Conservation (phyloP, 192 early-diverging fungal genomes). For the Podila clonocystis region DNA sequence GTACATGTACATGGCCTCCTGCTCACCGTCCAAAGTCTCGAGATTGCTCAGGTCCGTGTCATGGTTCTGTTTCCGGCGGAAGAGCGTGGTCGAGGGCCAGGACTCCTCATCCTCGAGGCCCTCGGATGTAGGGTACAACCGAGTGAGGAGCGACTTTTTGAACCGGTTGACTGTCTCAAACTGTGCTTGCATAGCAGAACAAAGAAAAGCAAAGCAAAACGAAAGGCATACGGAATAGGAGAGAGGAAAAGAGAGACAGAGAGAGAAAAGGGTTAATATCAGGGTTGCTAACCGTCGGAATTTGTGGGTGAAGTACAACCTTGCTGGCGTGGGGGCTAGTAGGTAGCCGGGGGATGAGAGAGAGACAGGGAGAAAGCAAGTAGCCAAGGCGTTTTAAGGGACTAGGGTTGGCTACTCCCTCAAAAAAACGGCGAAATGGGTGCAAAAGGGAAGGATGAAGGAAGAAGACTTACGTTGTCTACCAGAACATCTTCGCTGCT, state of each 20-base stretch:
- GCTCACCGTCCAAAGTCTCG: slow-evolving; percentile 39
- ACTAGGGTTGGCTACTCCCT: no score
- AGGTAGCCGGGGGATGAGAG: background rate
- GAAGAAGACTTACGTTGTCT: slow-evolving; percentile 25
- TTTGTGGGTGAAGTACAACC: background rate
- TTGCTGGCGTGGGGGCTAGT: background rate
- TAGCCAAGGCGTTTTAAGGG: background rate
- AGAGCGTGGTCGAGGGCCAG: slow-evolving; percentile 33
- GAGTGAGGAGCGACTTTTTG: slow-evolving; percentile 38
- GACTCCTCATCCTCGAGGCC: slow-evolving; percentile 18
- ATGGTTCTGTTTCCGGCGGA: slow-evolving; percentile 3
- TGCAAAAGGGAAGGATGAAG: background rate
- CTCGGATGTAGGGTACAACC: slow-evolving; percentile 20
- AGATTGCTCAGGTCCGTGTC: slow-evolving; percentile 6
- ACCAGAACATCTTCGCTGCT: slow-evolving; percentile 17
- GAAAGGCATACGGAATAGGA: background rate
- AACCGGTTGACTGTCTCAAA: slow-evolving; percentile 42
- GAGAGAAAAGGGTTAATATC: background rate
- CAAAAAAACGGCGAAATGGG: background rate
- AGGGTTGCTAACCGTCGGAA: background rate
- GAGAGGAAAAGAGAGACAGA: background rate
- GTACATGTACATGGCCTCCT: slow-evolving; percentile 49
- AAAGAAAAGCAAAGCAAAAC: background rate
- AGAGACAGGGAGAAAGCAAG: background rate
- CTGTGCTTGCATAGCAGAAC: background rate